These are phyloP conservation scores for Neurospora sublineolata DNA, from an alignment of 495 filamentous ascomycete species.

Conservation along the genomic window DNA sequence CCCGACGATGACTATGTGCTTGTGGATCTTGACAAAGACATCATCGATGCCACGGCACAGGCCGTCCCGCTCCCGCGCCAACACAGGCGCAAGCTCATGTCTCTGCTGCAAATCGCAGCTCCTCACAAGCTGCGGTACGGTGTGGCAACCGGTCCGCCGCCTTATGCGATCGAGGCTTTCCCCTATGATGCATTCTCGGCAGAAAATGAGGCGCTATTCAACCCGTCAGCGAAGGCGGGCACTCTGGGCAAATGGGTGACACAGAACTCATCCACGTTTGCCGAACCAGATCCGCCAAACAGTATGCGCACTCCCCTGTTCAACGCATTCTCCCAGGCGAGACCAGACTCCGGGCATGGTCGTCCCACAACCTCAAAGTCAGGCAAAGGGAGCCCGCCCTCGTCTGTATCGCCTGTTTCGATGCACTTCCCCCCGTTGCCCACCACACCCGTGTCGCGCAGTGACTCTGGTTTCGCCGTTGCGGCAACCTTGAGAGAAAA, in stretches of 20 bases:
- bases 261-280: slow-evolving; percentile 81
- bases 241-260: slow-evolving; percentile 73
- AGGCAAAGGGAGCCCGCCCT: slow-evolving; percentile 65
- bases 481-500: slow-evolving; percentile 82
- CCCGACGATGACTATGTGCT: slow-evolving; percentile 96
- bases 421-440: slow-evolving; percentile 65
- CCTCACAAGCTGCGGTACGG: slow-evolving; percentile 83
- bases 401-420: slow-evolving; percentile 76
- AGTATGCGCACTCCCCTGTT: slow-evolving; percentile 46
- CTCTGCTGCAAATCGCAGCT: slow-evolving; percentile 78
- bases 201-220: slow-evolving; percentile 72
- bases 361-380: slow-evolving; percentile 76
- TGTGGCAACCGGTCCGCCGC: slow-evolving; percentile 76
- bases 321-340: slow-evolving; percentile 81
- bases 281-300: slow-evolving; percentile 46
- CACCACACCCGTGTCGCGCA: slow-evolving; percentile 65
- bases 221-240: slow-evolving; percentile 53
- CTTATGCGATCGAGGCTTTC: slow-evolving; percentile 84
- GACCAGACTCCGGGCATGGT: slow-evolving; percentile 53
- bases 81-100: slow-evolving; percentile 78
- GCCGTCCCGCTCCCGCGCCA: slow-evolving; percentile 74
- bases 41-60: slow-evolving; percentile 65
- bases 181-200: slow-evolving; percentile 81
- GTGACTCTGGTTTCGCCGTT: slow-evolving; percentile 79
- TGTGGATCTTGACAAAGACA: slow-evolving; percentile 83